A percentile compares a stretch with the other conserved stretches of the same genome.
phyloP scores from a whole-genome alignment of 2,329 filamentous ascomycete species.

The Alternaria ventricosa region DNA sequence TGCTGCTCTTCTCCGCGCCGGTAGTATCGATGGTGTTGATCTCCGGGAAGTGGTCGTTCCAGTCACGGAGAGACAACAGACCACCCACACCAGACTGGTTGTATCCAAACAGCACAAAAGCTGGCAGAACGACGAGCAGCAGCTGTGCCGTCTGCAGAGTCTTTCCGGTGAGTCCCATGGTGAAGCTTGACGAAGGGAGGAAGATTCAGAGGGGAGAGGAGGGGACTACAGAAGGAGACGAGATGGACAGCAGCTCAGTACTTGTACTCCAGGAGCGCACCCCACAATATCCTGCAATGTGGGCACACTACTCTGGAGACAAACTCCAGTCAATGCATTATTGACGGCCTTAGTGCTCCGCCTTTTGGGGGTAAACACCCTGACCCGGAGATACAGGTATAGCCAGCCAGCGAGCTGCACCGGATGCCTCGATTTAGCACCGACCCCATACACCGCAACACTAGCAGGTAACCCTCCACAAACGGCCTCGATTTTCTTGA shows the following conservation, averaged over 20 bases:
- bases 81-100: constrained; percentile 60
- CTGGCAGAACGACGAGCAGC: constrained; percentile 48
- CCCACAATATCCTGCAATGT: constrained; percentile 30
- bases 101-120: constrained; percentile 60
- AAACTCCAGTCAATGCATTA: constrained; percentile 7
- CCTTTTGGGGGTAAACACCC: constrained; percentile 14
- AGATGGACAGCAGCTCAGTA: constrained; percentile 11
- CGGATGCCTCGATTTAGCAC: constrained; percentile 2
- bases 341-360: constrained; percentile 8
- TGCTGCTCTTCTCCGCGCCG: constrained; percentile 52
- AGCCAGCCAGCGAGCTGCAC: not conserved
- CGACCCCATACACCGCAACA: constrained; percentile 4
- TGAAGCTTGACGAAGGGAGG: not conserved
- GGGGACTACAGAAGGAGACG: constrained; percentile 12
- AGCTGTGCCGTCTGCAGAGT: constrained; percentile 42
- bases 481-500: constrained; percentile 5
- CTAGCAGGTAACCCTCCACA: constrained; percentile 5
- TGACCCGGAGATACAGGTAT: constrained; percentile 2
- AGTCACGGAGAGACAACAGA: constrained; percentile 50
- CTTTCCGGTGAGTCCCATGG: constrained; percentile 31
- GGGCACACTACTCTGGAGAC: constrained; percentile 7
- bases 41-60: constrained; percentile 55
- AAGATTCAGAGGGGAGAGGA: constrained; percentile 2
- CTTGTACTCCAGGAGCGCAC: constrained; percentile 24
- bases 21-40: constrained; percentile 57